These are phyloP conservation scores for Xylaria sp. DNA, from an alignment of 2,329 filamentous ascomycete species.

Conservation along the genomic window DNA sequence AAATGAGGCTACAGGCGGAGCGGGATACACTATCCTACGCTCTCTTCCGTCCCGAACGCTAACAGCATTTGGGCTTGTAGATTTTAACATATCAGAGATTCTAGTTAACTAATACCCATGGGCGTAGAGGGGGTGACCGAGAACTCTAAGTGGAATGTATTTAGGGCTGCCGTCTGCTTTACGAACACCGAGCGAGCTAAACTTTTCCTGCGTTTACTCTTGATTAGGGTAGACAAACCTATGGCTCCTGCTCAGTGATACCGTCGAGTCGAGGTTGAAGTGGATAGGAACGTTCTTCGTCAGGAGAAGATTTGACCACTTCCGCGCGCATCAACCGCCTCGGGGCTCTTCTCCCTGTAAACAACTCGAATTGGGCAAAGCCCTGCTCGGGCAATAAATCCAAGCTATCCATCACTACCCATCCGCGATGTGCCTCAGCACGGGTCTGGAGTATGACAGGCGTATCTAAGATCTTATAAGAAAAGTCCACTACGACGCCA, in stretches of 20 bases:
- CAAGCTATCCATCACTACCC: conserved; percentile 77
- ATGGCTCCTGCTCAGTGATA: conserved; percentile 49
- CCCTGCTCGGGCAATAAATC: conserved; percentile 80
- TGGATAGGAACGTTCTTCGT: conserved; percentile 47
- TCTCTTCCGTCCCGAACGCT: too few relatives aligned
- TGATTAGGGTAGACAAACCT: background rate
- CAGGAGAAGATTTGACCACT: conserved; percentile 56
- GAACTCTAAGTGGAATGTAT: too few relatives aligned
- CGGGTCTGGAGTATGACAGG: conserved; percentile 73
- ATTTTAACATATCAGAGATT: too few relatives aligned
- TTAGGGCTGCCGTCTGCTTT: background rate
- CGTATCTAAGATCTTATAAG: conserved; percentile 75
- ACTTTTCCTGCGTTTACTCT: background rate
- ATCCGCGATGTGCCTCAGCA: conserved; percentile 63
- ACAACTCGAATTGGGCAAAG: conserved; percentile 81
- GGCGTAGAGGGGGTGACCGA: background rate
- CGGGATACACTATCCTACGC: too few relatives aligned
- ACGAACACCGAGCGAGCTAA: background rate
- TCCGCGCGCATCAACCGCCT: conserved; percentile 72
- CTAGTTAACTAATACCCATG: background rate
- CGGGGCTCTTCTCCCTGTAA: conserved; percentile 74
- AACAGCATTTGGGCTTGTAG: too few relatives aligned
- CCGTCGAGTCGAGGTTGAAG: conserved; percentile 48
- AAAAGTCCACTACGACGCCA: conserved; percentile 76
- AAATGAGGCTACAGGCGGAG: background rate